These are phyloP conservation scores for Neltuma alba DNA, from an alignment of 306 rosid genomes.

Conservation along the genomic window DNA sequence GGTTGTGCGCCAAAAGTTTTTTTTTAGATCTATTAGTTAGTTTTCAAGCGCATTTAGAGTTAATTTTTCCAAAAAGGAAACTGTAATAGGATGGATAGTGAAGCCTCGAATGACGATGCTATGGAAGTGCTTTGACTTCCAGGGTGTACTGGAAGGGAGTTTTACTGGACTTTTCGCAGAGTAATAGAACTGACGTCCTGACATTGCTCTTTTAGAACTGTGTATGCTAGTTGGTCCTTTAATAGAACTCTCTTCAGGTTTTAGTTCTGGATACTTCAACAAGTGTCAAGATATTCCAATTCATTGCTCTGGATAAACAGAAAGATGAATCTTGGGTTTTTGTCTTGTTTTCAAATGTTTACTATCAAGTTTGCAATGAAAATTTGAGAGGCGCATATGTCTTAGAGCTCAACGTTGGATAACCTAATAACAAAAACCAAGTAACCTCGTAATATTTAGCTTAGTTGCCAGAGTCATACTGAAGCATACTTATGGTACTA, in stretches of 20 bases:
- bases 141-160: not conserved
- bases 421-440: not conserved
- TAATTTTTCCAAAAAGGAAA: not conserved
- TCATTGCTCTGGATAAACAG: not conserved
- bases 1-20: not conserved
- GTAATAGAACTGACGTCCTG: not conserved
- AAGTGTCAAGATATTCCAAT: not conserved
- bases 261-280: not conserved
- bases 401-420: not conserved
- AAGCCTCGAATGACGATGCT: not conserved
- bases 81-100: not conserved
- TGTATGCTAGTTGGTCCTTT: not conserved
- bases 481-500: not conserved
- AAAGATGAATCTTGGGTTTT: not conserved
- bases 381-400: not conserved
- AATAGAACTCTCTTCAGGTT: not conserved
- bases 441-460: not conserved
- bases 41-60: not conserved
- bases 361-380: not conserved
- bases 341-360: not conserved
- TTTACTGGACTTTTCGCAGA: not conserved
- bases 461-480: not conserved
- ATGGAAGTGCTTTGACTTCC: not conserved
- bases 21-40: not conserved
- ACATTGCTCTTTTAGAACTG: not conserved